Base-by-base conservation (phyloP, 2,329 filamentous ascomycete genomes). In the Achaetomium macrosporum region DNA sequence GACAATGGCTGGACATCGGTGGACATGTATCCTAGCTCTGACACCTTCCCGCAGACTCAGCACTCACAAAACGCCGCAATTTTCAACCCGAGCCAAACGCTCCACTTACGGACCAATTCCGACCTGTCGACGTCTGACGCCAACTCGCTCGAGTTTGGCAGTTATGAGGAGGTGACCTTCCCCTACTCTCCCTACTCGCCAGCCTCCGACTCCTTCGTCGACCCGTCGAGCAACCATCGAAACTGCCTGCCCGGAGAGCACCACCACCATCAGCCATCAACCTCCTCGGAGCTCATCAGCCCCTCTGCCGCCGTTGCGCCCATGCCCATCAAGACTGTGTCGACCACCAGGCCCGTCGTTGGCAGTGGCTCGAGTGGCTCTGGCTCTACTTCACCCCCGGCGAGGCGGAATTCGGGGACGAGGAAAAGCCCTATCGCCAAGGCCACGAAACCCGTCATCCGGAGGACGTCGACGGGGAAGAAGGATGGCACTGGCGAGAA, bases 51-150 rank as follows among this genome's bases (percentile, higher is more conserved):
- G 61, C 76, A 79, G 42, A 76, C 84, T 8, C 69, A 68, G 48
- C 73, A 76, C 53, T 67, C 74, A 5, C 79, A 81, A 47, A 81
- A 75, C 57, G 69, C 76, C 39, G 84, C 88, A 60, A 91, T 96
- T 65, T 95, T 95, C 76, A 96, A 96, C 71, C 92, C 92, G 2
- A 83, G 86, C 57, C 88, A 96, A 72, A 95, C 90, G 1, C 75
- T 97, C 47, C 92, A 96, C 72, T 79, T 95, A 64, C 83, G 91
- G 61, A 91, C 86, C 50, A 84, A 87, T 63, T 96, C 91, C 4
- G 89, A 95, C 64, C 93, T 90, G 2, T 93, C 88, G 1, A 81
- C 84, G 60, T 84, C 87, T 1, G 86, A 91, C 62, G 69, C 82
- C 68, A 76, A 79, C 68, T 74, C 85, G 65, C 66, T 86, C 76